phyloP scores from a whole-genome alignment of 768 basidiomycete species.

The Boletus eberwhitei region DNA sequence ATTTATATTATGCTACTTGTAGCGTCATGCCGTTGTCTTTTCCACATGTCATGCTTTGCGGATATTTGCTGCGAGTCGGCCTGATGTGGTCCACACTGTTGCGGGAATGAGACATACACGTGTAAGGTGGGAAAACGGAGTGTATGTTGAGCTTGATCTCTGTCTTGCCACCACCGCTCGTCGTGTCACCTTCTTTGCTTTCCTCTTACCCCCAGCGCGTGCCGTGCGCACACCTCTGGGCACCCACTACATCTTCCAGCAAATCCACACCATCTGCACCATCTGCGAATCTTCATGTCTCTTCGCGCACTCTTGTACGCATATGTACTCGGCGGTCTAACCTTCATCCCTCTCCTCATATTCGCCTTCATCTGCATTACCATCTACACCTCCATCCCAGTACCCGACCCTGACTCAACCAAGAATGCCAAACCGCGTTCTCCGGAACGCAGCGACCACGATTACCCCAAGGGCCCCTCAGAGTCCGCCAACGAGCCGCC shows the following conservation, averaged over 20 bases:
- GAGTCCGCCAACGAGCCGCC: slow-evolving; percentile 21
- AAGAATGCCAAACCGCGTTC: slow-evolving; percentile 37
- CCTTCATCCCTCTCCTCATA: slow-evolving; percentile 80
- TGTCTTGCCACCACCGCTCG: not conserved
- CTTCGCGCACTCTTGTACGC: slow-evolving; percentile 73
- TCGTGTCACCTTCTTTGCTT: not conserved
- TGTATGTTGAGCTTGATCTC: too few relatives aligned
- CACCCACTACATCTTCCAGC: not conserved
- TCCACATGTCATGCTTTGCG: not conserved
- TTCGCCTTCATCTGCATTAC: slow-evolving; percentile 54
- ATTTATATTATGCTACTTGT: not conserved
- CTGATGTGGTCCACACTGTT: slow-evolving; percentile 1
- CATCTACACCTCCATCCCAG: slow-evolving; percentile 84
- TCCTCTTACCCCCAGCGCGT: not conserved
- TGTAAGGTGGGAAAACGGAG: slow-evolving; percentile 13
- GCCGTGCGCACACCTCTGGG: not conserved
- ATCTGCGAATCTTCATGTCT: slow-evolving; percentile 39
- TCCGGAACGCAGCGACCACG: slow-evolving; percentile 19
- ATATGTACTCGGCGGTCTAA: slow-evolving; percentile 87
- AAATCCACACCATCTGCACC: not conserved
- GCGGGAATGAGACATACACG: slow-evolving; percentile 17
- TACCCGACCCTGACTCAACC: slow-evolving; percentile 49
- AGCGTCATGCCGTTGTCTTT: not conserved
- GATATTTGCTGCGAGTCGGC: slow-evolving; percentile 4
- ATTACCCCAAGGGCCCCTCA: slow-evolving; percentile 25